A percentile compares a stretch with the other conserved stretches of the same genome.
Evolutionary conservation across 352 stramenopile species (phyloP).

Genomic region (Pythium myriotylum): DNA sequence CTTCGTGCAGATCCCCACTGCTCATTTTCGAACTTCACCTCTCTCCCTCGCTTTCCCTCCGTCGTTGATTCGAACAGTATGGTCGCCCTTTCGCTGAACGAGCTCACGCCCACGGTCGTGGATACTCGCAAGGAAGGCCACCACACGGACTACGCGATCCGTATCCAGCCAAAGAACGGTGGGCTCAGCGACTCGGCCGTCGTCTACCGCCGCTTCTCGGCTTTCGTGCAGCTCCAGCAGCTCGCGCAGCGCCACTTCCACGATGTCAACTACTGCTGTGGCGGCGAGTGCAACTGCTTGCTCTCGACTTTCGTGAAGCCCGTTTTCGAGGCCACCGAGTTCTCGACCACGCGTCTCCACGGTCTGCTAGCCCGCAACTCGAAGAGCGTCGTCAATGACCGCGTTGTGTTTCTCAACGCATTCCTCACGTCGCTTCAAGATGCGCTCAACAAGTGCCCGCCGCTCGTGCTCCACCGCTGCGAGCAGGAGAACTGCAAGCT

Average conservation of each 20-base stretch:
- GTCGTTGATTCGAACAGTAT: not conserved
- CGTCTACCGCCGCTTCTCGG: conserved; percentile 85
- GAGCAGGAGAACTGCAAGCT: conserved; percentile 85
- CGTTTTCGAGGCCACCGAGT: conserved; percentile 76
- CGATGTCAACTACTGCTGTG: conserved; percentile 64
- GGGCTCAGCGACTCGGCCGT: conserved; percentile 48
- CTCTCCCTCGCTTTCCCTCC: not conserved
- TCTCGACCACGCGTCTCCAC: conserved; percentile 52
- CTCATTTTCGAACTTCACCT: conserved; percentile 12
- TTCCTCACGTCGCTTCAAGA: conserved; percentile 79
- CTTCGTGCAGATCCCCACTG: not conserved
- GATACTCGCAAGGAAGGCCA: conserved; percentile 72
- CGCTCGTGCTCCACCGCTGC: conserved; percentile 69
- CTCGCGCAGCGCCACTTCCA: conserved; percentile 71
- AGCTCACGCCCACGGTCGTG: conserved; percentile 61
- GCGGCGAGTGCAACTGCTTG: conserved; percentile 66
- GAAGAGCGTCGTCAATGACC: conserved; percentile 64
- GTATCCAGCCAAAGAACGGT: conserved; percentile 63
- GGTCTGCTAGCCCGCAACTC: conserved; percentile 19
- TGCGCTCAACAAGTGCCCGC: conserved; percentile 75
- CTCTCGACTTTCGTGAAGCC: conserved; percentile 67
- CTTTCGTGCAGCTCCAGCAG: conserved; percentile 84
- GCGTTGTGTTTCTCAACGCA: conserved; percentile 81
- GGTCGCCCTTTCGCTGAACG: conserved; percentile 33
- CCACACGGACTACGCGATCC: conserved; percentile 88